Percentiles rank a stretch among this genome's conserved stretches.
Evolutionary conservation across 177 flowering plant species (phyloP).

Genomic region (Telopea speciosissima): DNA sequence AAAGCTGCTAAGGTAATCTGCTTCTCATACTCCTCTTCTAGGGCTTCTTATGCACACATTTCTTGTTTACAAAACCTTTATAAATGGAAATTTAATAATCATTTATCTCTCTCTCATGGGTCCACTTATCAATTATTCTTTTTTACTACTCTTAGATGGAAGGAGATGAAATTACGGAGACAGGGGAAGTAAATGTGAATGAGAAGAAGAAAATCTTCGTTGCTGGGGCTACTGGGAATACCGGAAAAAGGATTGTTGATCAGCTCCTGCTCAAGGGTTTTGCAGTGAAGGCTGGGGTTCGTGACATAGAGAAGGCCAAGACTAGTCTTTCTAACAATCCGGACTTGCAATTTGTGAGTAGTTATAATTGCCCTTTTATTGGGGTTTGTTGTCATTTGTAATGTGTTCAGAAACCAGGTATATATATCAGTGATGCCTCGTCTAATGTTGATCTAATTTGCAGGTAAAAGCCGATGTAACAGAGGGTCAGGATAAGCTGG

Average conservation of each 20-base stretch:
- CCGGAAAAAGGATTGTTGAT: conserved; percentile 88
- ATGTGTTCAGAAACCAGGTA: background rate
- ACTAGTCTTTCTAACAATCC: conserved; percentile 35
- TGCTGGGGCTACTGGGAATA: conserved; percentile 88
- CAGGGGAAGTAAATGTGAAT: conserved; percentile 16
- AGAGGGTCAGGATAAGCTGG: conserved; percentile 65
- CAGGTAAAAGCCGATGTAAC: conserved; percentile 95
- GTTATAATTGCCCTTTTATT: background rate
- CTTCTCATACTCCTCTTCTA: background rate
- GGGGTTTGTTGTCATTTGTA: background rate
- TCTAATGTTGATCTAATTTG: conserved; percentile 6
- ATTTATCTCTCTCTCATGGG: background rate
- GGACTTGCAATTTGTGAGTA: conserved; percentile 66
- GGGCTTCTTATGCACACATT: background rate
- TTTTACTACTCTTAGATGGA: conserved; percentile 46
- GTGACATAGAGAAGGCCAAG: conserved; percentile 66
- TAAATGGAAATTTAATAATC: background rate
- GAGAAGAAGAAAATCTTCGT: conserved; percentile 71
- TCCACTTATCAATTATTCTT: background rate
- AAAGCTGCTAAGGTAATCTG: conserved; percentile 23
- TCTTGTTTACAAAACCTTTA: background rate
- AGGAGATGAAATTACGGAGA: conserved; percentile 39
- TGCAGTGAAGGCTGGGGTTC: conserved; percentile 83
- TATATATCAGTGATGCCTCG: background rate
- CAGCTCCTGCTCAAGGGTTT: conserved; percentile 79